Conservation (phyloP, 305 asterid species). For the Coffea humblotiana region DNA sequence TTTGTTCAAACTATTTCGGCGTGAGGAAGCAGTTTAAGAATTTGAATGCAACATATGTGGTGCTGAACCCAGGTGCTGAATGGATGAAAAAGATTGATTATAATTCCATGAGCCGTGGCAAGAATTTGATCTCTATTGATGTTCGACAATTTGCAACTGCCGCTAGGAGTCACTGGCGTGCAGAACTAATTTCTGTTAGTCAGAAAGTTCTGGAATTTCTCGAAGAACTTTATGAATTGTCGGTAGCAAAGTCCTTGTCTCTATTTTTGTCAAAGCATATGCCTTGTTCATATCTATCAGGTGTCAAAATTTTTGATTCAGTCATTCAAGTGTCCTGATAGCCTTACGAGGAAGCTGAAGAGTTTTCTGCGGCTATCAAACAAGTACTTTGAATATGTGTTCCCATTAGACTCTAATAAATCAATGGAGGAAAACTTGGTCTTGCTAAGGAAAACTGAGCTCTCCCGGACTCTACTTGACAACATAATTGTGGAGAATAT, state of each 20-base stretch:
- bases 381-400: conserved; percentile 29
- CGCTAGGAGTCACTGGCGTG: conserved; percentile 43
- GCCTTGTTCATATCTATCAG: conserved; percentile 41
- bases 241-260: conserved; percentile 16
- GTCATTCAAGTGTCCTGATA: not conserved
- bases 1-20: conserved; percentile 54
- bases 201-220: conserved; percentile 47
- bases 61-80: conserved; percentile 51
- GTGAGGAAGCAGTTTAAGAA: conserved; percentile 34
- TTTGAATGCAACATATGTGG: conserved; percentile 20
- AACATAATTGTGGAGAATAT: conserved; percentile 31
- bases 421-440: conserved; percentile 42
- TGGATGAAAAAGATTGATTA: conserved; percentile 44
- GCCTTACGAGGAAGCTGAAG: conserved; percentile 4
- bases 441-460: conserved; percentile 41
- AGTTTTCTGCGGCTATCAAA: conserved; percentile 1
- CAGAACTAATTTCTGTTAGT: conserved; percentile 47
- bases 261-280: conserved; percentile 32
- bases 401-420: conserved; percentile 43
- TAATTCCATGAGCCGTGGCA: conserved; percentile 20
- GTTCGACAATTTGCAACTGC: conserved; percentile 41
- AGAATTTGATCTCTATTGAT: conserved; percentile 33
- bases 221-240: conserved; percentile 27
- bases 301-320: not conserved
- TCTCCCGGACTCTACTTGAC: conserved; percentile 39